These are phyloP conservation scores for Lycium barbarum DNA, from an alignment of 257 asterid genomes.

Conservation along the genomic window DNA sequence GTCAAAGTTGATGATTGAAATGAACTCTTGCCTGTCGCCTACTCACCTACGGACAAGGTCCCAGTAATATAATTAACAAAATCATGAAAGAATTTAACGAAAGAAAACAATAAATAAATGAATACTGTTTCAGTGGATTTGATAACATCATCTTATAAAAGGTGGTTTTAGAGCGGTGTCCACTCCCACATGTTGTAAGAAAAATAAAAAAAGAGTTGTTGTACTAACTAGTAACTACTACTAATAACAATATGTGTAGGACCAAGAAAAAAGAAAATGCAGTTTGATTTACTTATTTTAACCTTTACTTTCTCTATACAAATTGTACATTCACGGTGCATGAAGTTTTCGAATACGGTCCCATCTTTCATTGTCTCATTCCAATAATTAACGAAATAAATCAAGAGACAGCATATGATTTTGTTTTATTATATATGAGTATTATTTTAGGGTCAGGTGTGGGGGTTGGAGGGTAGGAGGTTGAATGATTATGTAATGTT, in stretches of 20 bases:
- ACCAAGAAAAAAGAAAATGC: not conserved
- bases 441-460: not conserved
- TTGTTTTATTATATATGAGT: not conserved
- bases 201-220: too few relatives aligned
- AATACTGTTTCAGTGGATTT: slow-evolving; percentile 30
- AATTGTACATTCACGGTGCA: not conserved
- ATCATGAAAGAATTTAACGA: not conserved
- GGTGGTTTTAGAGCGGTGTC: slow-evolving; percentile 19
- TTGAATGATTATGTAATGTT: not conserved
- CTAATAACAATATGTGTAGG: not conserved
- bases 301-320: not conserved
- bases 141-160: slow-evolving; percentile 38
- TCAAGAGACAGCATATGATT: not conserved
- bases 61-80: not conserved
- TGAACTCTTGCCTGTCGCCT: slow-evolving; percentile 23
- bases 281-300: not conserved
- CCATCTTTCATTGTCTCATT: slow-evolving; percentile 25
- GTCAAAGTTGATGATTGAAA: slow-evolving; percentile 1
- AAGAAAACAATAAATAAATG: not conserved
- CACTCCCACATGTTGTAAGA: slow-evolving; percentile 21
- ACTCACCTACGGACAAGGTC: slow-evolving; percentile 28
- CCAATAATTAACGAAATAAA: slow-evolving; percentile 7
- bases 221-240: too few relatives aligned
- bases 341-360: not conserved
- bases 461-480: not conserved